Evolutionary conservation across 2,329 filamentous ascomycete species (phyloP).

Genomic region (Penicillium crustosum): DNA sequence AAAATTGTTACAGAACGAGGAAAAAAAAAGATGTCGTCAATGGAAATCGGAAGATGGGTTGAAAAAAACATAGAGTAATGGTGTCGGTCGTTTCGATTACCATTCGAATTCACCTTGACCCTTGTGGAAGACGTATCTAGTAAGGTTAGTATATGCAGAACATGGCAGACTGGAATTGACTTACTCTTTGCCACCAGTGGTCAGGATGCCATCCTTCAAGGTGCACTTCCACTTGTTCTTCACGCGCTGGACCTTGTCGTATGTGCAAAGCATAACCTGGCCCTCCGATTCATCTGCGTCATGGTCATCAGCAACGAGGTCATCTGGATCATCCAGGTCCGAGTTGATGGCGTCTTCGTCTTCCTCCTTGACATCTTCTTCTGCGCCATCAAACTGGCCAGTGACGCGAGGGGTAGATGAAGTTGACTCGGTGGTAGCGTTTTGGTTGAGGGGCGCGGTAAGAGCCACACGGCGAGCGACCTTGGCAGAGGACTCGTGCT

Average conservation of each 20-base stretch:
- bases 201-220: conserved; percentile 92
- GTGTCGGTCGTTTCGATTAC: conserved; percentile 52
- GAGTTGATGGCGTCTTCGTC: conserved; percentile 99
- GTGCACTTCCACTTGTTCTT: conserved; percentile 99
- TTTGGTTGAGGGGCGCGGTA: conserved; percentile 12
- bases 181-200: conserved; percentile 85
- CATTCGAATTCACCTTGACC: conserved; percentile 97
- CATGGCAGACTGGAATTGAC: conserved; percentile 29
- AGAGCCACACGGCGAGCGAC: conserved; percentile 41
- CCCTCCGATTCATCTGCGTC: conserved; percentile 81
- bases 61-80: background rate
- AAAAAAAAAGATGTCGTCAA: conserved; percentile 8
- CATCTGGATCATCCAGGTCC: conserved; percentile 92
- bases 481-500: conserved; percentile 37
- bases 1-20: conserved; percentile 20
- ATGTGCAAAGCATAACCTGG: conserved; percentile 97
- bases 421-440: conserved; percentile 3
- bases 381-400: conserved; percentile 59
- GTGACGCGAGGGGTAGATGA: conserved; percentile 20
- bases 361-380: conserved; percentile 57
- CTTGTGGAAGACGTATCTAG: conserved; percentile 91
- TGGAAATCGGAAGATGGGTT: background rate
- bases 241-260: conserved; percentile 97
- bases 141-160: conserved; percentile 25
- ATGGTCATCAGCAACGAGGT: conserved; percentile 77